Evolutionary conservation across 106 monocot species (phyloP).

Genomic region (Dactylorhiza incarnata): DNA sequence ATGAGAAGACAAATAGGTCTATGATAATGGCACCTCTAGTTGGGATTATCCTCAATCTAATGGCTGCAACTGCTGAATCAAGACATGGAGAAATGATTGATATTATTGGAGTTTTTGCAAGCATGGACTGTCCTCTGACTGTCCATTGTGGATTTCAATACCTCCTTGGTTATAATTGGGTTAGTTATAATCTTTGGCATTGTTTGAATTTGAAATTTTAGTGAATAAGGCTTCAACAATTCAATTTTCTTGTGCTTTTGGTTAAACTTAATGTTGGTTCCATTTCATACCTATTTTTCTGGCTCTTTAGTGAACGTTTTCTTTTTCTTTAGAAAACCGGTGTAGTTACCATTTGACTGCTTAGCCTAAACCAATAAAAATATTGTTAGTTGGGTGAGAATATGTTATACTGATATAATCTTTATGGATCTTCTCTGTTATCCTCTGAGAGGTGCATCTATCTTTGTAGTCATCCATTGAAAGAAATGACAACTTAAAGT

Average conservation of each 20-base stretch:
- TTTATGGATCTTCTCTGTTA: too few relatives aligned
- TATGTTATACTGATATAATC: too few relatives aligned
- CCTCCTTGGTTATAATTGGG: slow-evolving; percentile 90
- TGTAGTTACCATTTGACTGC: neutral
- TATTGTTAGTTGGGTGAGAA: too few relatives aligned
- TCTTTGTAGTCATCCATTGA: too few relatives aligned
- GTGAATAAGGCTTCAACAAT: neutral
- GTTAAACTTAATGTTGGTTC: neutral
- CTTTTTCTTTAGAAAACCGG: neutral
- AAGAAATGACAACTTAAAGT: too few relatives aligned
- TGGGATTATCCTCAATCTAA: slow-evolving; percentile 82
- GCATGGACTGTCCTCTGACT: slow-evolving; percentile 82
- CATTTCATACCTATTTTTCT: neutral
- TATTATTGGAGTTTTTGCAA: slow-evolving; percentile 63
- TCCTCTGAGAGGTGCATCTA: too few relatives aligned
- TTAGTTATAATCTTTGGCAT: slow-evolving; percentile 16
- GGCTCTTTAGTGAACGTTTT: too few relatives aligned
- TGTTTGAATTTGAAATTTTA: slow-evolving; percentile 1
- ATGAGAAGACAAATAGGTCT: slow-evolving; percentile 74
- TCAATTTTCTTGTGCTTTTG: neutral
- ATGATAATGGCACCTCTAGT: slow-evolving; percentile 88
- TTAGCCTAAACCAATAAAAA: too few relatives aligned
- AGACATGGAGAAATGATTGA: slow-evolving; percentile 40
- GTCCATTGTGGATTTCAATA: slow-evolving; percentile 82
- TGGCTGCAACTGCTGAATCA: slow-evolving; percentile 38